Evolutionary conservation across 306 rosid genomes (phyloP), one percentile per base, ranked within the genome.

Genomic region (Lupinus albus): DNA sequence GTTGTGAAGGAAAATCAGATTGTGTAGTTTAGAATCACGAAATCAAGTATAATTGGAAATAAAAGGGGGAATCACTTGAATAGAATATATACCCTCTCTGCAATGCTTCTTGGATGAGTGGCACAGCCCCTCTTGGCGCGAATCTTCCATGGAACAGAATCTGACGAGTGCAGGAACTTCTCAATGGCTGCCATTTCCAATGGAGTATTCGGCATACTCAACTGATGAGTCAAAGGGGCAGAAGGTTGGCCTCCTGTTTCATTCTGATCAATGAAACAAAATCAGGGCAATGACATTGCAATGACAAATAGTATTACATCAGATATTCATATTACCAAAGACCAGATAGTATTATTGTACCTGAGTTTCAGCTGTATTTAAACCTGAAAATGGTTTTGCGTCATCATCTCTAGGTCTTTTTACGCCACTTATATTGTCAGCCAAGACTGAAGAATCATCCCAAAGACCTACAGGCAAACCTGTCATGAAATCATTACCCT

Each of bases 381-480:
- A 16, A 59, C 78, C 77, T 30, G 88, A 64, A 72, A 79, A 81
- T 4, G 83, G 73, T 76, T 89, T 89, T 11, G 60, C 83, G 3
- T 89, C 95, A 1, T 85, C 89, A 2, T 84, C 89, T 80, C 82
- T 62, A 11, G 48, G 76, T 64, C 83, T 33, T 46, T 87, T 82
- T 18, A 67, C 44, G 17, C 88, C 85, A 41, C 60, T 42, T 10
- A 84, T 70, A 35, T 74, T 82, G 32, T 85, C 95, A 11, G 87
- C 50, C 55, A 86, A 45, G n/a, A 86, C 61, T 11, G 84, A 61
- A 70, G 94, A 69, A 30, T 91, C 96, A 30, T 94, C 97, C 99
- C 99, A 94, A 36, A 91, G 53, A 80, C 80, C 79, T 20, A 77
- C 46, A 0, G 88, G 81, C 69, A 86, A 85, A 64, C 81, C 78